Base-by-base conservation (phyloP, 177 flowering plant species). In the Vitis hybrid region DNA sequence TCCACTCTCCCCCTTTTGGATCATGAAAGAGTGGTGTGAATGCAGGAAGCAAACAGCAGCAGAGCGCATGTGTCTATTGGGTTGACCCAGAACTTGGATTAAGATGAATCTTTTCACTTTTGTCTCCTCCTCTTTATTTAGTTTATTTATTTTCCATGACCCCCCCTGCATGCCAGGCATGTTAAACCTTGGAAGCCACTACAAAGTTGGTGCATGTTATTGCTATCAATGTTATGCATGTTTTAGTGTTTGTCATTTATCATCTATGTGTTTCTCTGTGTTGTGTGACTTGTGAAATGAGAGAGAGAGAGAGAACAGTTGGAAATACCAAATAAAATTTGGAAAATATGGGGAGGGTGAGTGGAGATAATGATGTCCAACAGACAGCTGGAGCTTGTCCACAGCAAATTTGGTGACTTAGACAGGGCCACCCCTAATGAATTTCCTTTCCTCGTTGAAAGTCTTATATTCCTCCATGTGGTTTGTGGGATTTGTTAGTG, bases 401-500 rank as follows among this genome's bases (percentile, higher is more conserved):
- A 66, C 11, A 67, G 52, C 54, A 45, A 30, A 39, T 45, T 4
- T 56, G 48, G 32, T 58, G 68, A 65, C 74, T 63, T 48, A 55
- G 64, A 56, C 48, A 52, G 23, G 39, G 59, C 12, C 18, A 2
- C 49, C 13, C 54, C 72, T 45, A 51, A 21, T 63, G 12, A 26
- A 52, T 63, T 21, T 48, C 49, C 11, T 30, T 23, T 10, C 54
- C 50, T 9, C 14, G 0, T 66, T 64, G 1, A 4, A 50, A 62
- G 49, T 49, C 51, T 63, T 30, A 30, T 60, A 55, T 66, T 21
- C 50, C 30, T 52, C 56, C 26, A 8, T 60, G 19, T 9, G 57
- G 15, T 17, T 14, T 15, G 63, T 56, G 56, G 57, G n/a, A 57
- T 58, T 60, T 59, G 60, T 13, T 73, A 69, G 76, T 79, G 81